These are phyloP conservation scores for Candida sphagnicola DNA, from an alignment of 805 yeast genomes.

Conservation along the genomic window DNA sequence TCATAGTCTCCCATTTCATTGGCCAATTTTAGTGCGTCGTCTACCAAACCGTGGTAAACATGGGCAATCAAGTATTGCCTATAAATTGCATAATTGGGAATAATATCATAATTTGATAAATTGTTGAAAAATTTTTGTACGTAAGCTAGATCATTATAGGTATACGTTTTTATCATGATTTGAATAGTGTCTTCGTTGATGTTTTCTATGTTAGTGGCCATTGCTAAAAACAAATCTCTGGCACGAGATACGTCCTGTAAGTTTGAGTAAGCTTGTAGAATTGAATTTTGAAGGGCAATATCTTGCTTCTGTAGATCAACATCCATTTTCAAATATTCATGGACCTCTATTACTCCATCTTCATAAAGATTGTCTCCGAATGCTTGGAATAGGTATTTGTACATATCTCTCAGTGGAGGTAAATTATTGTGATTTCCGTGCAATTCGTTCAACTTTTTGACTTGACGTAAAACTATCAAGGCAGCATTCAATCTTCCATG, in stretches of 20 bases:
- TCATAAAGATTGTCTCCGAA: slow-evolving; percentile 58
- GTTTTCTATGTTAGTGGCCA: slow-evolving; percentile 47
- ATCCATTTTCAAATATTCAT: slow-evolving; percentile 63
- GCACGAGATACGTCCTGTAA: slow-evolving; percentile 54
- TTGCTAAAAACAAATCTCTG: slow-evolving; percentile 56
- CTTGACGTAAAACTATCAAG: slow-evolving; percentile 54
- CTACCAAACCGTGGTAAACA: slow-evolving; percentile 59
- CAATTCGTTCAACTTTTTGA: slow-evolving; percentile 52
- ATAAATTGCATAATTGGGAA: slow-evolving; percentile 50
- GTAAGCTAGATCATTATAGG: slow-evolving; percentile 49
- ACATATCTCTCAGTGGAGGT: slow-evolving; percentile 48
- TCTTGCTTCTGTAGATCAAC: slow-evolving; percentile 46
- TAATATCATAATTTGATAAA: slow-evolving; percentile 48
- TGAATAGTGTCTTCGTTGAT: slow-evolving; percentile 61
- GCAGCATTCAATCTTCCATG: slow-evolving; percentile 59
- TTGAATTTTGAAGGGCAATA: slow-evolving; percentile 53
- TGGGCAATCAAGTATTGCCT: slow-evolving; percentile 65
- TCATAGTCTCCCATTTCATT: slow-evolving; percentile 46
- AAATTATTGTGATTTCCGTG: slow-evolving; percentile 31
- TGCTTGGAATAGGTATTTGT: slow-evolving; percentile 53
- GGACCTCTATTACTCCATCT: slow-evolving; percentile 64
- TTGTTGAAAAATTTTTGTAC: slow-evolving; percentile 62
- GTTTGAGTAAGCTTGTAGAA: slow-evolving; percentile 61
- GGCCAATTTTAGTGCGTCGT: slow-evolving; percentile 51
- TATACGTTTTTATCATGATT: slow-evolving; percentile 62